Evolutionary conservation across 2,329 filamentous ascomycete species (phyloP).

Genomic region (Aspergillus calidoustus): DNA sequence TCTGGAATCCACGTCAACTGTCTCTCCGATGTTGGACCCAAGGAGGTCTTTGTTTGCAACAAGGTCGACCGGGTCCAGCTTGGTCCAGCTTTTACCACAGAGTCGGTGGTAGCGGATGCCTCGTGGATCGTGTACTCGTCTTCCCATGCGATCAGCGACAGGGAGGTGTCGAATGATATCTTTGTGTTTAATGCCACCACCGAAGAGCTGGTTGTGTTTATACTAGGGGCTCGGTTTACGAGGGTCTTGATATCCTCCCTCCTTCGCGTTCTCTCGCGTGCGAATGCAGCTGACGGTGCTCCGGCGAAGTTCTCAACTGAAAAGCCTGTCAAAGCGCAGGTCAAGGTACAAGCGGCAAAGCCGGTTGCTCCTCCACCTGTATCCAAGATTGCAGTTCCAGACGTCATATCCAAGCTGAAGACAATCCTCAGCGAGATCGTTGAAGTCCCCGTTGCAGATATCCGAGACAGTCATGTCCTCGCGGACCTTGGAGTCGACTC

Average conservation of each 20-base stretch:
- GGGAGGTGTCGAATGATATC: constrained; percentile 1
- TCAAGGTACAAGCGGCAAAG: not conserved
- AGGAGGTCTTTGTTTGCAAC: constrained; percentile 10
- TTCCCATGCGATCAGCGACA: not conserved
- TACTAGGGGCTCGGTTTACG: constrained; percentile 5
- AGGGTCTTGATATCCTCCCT: constrained; percentile 2
- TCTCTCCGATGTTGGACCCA: not conserved
- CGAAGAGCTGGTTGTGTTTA: not conserved
- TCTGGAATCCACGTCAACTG: constrained; percentile 7
- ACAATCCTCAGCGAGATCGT: not conserved
- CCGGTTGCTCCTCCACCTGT: not conserved
- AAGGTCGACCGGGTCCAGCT: constrained; percentile 8
- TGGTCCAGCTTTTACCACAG: not conserved
- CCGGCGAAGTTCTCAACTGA: not conserved
- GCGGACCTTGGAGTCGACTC: not conserved
- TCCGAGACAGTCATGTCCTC: not conserved
- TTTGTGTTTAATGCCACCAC: not conserved
- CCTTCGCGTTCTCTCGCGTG: not conserved
- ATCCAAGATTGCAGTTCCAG: not conserved
- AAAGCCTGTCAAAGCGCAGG: not conserved
- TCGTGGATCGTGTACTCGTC: constrained; percentile 1
- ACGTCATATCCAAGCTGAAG: not conserved
- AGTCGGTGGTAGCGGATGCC: not conserved
- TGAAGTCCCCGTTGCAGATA: not conserved
- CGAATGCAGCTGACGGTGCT: not conserved